Evolutionary conservation across 257 asterid species (phyloP), one percentile per base, ranked within the genome.

Genomic region (Salvia rosmarinus): DNA sequence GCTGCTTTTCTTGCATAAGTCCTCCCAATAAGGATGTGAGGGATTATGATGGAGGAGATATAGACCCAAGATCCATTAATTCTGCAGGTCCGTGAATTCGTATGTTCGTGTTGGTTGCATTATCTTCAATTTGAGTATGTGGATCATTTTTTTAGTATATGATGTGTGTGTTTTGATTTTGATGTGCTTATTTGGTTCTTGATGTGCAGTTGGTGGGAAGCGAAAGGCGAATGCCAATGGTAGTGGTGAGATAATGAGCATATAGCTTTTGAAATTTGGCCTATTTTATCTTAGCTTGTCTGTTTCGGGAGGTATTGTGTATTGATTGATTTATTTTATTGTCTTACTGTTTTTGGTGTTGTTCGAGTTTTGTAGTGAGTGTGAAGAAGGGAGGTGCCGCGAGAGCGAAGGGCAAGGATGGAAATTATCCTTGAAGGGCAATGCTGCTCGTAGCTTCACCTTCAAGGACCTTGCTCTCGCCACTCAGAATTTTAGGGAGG

Each of bases 401-500:
- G 66, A 75, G 78, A 59, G 82, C 77, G 2, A 84, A 76, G 67
- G 59, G 51, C 58, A 82, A 70, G 44, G 88, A 83, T 47, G 77
- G 63, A 68, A 71, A 39, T 70, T 69, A 39, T 55, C 49, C 56
- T 74, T 64, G 51, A 82, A 70, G 79, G 81, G 81, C 37, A 81
- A 76, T 77, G 85, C 74, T 2, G 98, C 96, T 5, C 86, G 86
- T 6, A 81, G 90, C 79, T 92, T 89, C 84, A 75, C 95, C 0
- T 92, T 89, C 81, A 88, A 83, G 77, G 98, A 92, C 42, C 96
- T 92, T 10, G 89, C 95, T 19, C 60, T 44, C 61, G 96, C 92
- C 1, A 92, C 98, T 14, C 91, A 86, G 78, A 86, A 88, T 68
- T 92, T 92, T 16, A 76, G 82, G 78, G 89, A 80, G 65, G 78